Percentiles rank a stretch among this genome's conserved stretches.
phyloP scores from a whole-genome alignment of 2,329 filamentous ascomycete genomes.

The Verticillium dahliae region DNA sequence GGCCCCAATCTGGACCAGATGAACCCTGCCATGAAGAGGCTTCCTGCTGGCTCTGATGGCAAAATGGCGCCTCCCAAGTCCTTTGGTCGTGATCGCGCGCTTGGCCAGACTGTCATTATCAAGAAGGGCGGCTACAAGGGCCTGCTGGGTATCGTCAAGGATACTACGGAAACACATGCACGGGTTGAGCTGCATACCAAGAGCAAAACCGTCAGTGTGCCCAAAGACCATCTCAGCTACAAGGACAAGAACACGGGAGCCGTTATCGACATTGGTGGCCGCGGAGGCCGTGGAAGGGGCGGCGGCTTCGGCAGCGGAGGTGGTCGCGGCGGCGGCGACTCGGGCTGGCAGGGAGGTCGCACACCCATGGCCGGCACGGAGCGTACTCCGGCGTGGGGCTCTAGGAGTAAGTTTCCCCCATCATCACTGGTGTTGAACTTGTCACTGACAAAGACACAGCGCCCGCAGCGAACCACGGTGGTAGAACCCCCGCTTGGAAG shows the following conservation, averaged over 20 bases:
- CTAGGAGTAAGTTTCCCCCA: conserved; percentile 52
- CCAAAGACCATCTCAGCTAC: conserved; percentile 74
- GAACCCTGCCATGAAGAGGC: conserved; percentile 82
- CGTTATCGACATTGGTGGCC: conserved; percentile 62
- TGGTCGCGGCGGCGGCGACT: conserved; percentile 31
- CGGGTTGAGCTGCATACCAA: conserved; percentile 93
- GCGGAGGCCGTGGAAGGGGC: conserved; percentile 34
- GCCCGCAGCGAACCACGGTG: conserved; percentile 41
- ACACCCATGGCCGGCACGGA: conserved; percentile 63
- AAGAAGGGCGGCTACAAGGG: conserved; percentile 87
- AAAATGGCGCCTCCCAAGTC: conserved; percentile 64
- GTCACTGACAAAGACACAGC: conserved; percentile 32
- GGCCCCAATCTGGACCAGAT: conserved; percentile 80
- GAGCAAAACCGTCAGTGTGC: conserved; percentile 81
- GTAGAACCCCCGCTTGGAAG: conserved; percentile 59
- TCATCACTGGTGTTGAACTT: neutral
- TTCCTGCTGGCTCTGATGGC: conserved; percentile 43
- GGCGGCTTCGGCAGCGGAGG: conserved; percentile 37
- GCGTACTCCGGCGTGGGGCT: conserved; percentile 71
- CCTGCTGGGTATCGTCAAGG: conserved; percentile 89
- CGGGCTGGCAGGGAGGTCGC: conserved; percentile 58
- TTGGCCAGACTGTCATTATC: conserved; percentile 89
- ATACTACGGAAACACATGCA: conserved; percentile 78
- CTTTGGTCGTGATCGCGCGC: conserved; percentile 73
- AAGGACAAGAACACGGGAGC: conserved; percentile 79